Base-by-base conservation (phyloP, 441 rosid species). In the Euphorbia celastroides region DNA sequence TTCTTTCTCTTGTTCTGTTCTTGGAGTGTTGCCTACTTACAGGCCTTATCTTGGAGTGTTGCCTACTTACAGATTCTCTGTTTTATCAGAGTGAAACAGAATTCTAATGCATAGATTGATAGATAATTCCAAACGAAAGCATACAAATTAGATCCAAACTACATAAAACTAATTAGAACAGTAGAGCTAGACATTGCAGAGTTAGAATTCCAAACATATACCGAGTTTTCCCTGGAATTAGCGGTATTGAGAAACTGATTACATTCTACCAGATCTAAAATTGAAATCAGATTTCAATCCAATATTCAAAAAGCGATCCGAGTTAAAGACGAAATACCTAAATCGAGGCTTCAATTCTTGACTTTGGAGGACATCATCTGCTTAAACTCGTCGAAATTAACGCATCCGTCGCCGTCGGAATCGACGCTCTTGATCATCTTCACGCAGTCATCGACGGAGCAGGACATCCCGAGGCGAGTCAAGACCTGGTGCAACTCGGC, bases 351-450 rank as follows among this genome's bases (percentile, higher is more conserved):
- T 60, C 19, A 13, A 44, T 19, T 41, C 4, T 52, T 36, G 68
- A 0, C 64, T 4, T 60, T 63, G 4, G 70, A 50, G 75, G 72
- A 75, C 82, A 79, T 73, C 88, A 85, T 85, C 81, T 63, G 77
- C 75, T 78, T 73, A 68, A 85, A 85, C 78, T 86, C 94, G 8
- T 71, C 77, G 54, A 80, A 85, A 67, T 75, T 78, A 41, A 87
- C 87, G 70, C 67, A 77, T 4, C 88, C 90, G 69, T 83, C 93
- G 0, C 87, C 88, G 56, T 85, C 93, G 17, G 71, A 55, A 73
- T 87, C 90, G 16, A 85, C 87, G 31, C 62, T 80, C 66, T 58
- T 66, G 2, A 87, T 85, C 93, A 85, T 84, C 75, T 72, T 70
- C 20, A 36, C 78, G 67, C 89, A 84, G 62, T 78, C 87, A 42